Evolutionary conservation across 768 basidiomycete genomes (phyloP).

Genomic region (Panellus pusillus): DNA sequence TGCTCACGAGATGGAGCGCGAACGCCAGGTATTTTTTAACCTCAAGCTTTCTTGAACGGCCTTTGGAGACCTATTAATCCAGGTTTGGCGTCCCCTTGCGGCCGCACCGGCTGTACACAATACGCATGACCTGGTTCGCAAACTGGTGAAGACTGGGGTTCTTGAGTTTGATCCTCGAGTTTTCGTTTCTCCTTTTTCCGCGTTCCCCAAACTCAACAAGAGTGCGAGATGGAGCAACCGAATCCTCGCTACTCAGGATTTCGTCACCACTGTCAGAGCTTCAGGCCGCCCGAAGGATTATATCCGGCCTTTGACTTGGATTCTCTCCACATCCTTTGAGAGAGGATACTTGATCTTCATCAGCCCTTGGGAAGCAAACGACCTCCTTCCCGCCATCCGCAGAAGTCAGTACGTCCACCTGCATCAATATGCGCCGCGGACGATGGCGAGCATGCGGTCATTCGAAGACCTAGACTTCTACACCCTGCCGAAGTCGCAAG

Average conservation of each 20-base stretch:
- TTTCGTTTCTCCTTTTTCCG: slow-evolving; percentile 25
- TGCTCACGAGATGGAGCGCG: slow-evolving; percentile 41
- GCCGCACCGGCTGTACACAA: slow-evolving; percentile 28
- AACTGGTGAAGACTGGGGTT: slow-evolving; percentile 31
- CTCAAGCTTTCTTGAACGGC: background rate
- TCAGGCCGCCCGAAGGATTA: slow-evolving; percentile 27
- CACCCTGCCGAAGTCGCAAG: slow-evolving; percentile 28
- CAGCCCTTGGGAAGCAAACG: slow-evolving; percentile 42
- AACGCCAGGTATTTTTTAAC: slow-evolving; percentile 22
- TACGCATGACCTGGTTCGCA: slow-evolving; percentile 26
- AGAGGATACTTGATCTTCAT: slow-evolving; percentile 31
- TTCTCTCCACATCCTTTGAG: slow-evolving; percentile 28
- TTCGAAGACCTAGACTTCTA: slow-evolving; percentile 38
- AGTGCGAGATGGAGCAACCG: slow-evolving; percentile 21
- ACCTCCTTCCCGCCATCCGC: slow-evolving; percentile 35
- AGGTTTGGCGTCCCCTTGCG: slow-evolving; percentile 36
- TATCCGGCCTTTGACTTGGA: slow-evolving; percentile 44
- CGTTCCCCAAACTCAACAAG: slow-evolving; percentile 7
- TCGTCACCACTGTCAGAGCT: slow-evolving; percentile 29
- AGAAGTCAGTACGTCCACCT: slow-evolving; percentile 33
- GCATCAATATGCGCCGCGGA: slow-evolving; percentile 43
- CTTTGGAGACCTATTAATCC: background rate
- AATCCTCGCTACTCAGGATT: slow-evolving; percentile 36
- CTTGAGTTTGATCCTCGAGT: slow-evolving; percentile 14
- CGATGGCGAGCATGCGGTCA: slow-evolving; percentile 31